Evolutionary conservation across 176 grass and related monocot genomes (phyloP).

Genomic region (Phoenix roebelenii): DNA sequence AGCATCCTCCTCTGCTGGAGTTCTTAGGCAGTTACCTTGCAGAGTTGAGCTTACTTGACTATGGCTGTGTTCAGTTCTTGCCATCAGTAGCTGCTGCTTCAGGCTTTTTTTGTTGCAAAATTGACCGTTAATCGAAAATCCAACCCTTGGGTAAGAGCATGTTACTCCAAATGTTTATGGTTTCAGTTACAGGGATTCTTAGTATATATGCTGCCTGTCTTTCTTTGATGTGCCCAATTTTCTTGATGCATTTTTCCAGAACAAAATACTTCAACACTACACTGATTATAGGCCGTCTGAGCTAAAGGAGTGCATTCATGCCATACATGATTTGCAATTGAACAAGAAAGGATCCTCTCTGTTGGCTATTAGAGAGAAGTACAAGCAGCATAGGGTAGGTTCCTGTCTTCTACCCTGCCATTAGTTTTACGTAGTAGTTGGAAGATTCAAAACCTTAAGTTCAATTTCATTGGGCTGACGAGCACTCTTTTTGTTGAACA

Average conservation of each 20-base stretch:
- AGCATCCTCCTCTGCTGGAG: not conserved
- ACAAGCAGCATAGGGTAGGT: slow-evolving; percentile 13
- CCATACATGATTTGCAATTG: slow-evolving; percentile 8
- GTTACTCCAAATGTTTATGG: not conserved
- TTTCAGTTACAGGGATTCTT: not conserved
- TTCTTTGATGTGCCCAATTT: not conserved
- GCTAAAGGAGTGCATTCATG: slow-evolving; percentile 1
- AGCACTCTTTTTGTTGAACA: not conserved
- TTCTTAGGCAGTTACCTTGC: slow-evolving; percentile 6
- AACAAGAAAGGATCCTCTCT: not conserved
- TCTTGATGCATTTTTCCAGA: not conserved
- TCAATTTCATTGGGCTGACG: not conserved
- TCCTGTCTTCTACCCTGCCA: not conserved
- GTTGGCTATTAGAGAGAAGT: slow-evolving; percentile 1
- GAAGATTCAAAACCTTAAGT: no score
- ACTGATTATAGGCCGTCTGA: not conserved
- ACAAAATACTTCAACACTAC: not conserved
- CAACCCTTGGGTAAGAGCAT: slow-evolving; percentile 15
- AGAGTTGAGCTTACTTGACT: slow-evolving; percentile 12
- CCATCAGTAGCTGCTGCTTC: slow-evolving; percentile 6
- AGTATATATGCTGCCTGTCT: not conserved
- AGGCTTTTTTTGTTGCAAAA: slow-evolving; percentile 6
- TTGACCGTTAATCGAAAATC: not conserved
- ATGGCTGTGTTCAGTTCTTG: slow-evolving; percentile 3
- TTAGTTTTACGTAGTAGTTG: not conserved